Percentiles rank a stretch among this genome's conserved stretches.
These are phyloP conservation scores for Breviolum minutum DNA, from an alignment of 73 alveolate genomes.

Conservation along the genomic window DNA sequence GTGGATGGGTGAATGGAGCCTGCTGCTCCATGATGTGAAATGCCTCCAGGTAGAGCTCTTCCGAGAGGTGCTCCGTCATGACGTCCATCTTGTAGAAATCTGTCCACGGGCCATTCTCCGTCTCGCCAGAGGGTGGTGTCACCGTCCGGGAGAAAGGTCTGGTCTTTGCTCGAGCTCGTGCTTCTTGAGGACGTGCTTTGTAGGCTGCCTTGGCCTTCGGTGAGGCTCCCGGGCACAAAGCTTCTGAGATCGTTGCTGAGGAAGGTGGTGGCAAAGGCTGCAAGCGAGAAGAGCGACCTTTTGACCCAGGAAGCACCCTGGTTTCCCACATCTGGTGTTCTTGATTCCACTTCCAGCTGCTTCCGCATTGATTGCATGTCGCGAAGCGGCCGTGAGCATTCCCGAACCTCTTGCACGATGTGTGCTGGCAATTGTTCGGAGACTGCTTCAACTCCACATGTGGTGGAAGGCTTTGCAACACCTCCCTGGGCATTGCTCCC, in stretches of 20 bases:
- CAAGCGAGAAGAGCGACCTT: background rate
- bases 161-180: too few relatives aligned
- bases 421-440: background rate
- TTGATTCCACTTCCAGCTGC: background rate
- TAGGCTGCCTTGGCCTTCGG: background rate
- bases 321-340: background rate
- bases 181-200: background rate
- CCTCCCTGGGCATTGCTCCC: background rate
- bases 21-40: background rate
- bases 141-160: too few relatives aligned
- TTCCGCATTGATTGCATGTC: background rate
- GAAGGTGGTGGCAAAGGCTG: slow-evolving; percentile 3
- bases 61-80: background rate
- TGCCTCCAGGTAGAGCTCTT: background rate
- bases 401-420: background rate
- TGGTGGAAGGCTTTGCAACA: background rate
- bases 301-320: background rate
- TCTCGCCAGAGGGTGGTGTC: background rate
- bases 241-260: background rate
- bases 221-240: background rate
- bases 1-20: background rate
- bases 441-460: background rate
- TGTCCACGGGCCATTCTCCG: background rate
- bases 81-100: background rate
- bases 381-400: background rate